Base-by-base conservation (phyloP, 129 eudicot genomes). In the Chrysanthemum seticuspe region DNA sequence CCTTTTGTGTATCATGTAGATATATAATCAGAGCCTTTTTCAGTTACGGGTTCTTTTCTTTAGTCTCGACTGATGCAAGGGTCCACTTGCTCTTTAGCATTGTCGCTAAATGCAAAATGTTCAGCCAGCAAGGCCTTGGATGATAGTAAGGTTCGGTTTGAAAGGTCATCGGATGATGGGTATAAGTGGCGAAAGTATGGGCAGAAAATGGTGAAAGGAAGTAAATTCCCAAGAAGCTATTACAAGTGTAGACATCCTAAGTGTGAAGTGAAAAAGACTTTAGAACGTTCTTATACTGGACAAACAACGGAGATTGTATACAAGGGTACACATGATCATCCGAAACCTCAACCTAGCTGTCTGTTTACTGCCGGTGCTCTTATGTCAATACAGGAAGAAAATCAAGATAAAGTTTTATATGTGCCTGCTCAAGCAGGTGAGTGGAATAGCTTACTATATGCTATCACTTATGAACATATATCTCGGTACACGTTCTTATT, bases 131-230 rank as follows among this genome's bases (percentile, higher is more conserved):
- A 40, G 47, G 47, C 47, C 47, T 40, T 40, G 47, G 47, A 40
- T 36, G 44, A 36, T 65, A 21, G 50, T 19, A 80, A 81, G 75
- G 85, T 79, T 50, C 61, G 78, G 25, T 49, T 82, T 73, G 93
- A 89, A 25, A 83, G 85, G 74, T 83, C 94, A 49, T 81, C 94
- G 16, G 94, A 85, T 45, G 97, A 90, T 82, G 97, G 97, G 25
- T 90, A 79, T 83, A 87, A 90, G 64, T 90, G 97, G 97, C 78
- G 95, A 72, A 90, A 90, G 67, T 90, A 90, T 75, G 97, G 97
- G 64, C 95, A 90, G 83, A 90, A 90, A 80, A 78, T 90, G 63
- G 95, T 90, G 4, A 90, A 90, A 72, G 97, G 97, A 73, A 77
- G 95, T 78, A 94, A 90, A 78, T 90, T 84, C 69, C 95, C 95